Evolutionary conservation across 768 basidiomycete genomes (phyloP).

Genomic region (Lactarius psammicola): DNA sequence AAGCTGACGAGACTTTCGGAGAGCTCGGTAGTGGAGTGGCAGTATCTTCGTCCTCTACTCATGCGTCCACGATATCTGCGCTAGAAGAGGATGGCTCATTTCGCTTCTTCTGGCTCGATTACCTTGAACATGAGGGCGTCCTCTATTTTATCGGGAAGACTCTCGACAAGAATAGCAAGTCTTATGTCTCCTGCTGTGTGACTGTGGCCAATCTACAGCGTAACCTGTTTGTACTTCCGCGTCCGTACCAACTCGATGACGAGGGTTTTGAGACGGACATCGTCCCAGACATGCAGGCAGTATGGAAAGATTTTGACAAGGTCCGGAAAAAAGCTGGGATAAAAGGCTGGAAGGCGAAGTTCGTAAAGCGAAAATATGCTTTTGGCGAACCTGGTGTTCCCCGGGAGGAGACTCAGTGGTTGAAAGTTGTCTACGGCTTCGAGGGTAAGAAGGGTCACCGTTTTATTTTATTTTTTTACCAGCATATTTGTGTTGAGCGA

Average conservation of each 20-base stretch:
- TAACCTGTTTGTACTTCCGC: constrained; percentile 87
- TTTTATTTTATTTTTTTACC: not conserved
- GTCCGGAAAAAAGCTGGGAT: constrained; percentile 71
- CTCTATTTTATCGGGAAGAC: constrained; percentile 92
- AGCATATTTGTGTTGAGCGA: not conserved
- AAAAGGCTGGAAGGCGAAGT: constrained; percentile 71
- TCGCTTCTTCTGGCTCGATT: constrained; percentile 95
- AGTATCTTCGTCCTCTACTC: constrained; percentile 34
- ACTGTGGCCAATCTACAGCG: constrained; percentile 83
- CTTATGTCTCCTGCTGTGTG: constrained; percentile 84
- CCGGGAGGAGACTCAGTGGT: constrained; percentile 74
- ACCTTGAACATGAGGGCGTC: constrained; percentile 80
- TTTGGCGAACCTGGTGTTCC: constrained; percentile 87
- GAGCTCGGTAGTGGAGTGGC: constrained; percentile 36
- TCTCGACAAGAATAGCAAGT: constrained; percentile 64
- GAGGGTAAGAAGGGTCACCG: constrained; percentile 49
- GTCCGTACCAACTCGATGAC: constrained; percentile 57
- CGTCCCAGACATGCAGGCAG: constrained; percentile 64
- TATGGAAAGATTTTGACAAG: constrained; percentile 80
- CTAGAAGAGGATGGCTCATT: constrained; percentile 84
- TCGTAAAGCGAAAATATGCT: constrained; percentile 86
- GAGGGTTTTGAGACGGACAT: constrained; percentile 71
- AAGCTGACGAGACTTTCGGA: constrained; percentile 59
- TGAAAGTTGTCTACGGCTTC: constrained; percentile 92
- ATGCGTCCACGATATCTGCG: constrained; percentile 49